Base-by-base conservation (phyloP, 176 grass and related monocot species). In the Rhipidocladum racemiflorum region DNA sequence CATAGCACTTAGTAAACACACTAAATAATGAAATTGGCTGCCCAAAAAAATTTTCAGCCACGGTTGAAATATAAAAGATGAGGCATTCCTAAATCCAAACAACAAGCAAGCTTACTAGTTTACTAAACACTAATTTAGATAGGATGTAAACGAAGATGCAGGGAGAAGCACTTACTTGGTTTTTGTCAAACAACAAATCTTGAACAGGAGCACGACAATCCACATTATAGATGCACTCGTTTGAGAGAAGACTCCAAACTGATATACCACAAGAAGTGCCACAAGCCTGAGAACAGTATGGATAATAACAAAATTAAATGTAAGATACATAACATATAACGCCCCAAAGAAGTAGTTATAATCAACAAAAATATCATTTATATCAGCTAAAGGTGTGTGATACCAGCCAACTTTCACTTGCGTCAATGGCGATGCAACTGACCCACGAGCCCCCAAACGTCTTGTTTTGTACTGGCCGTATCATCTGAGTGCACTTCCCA, bases 371-470 rank as follows among this genome's bases (percentile, higher is more conserved):
- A 46, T 17, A 76, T 51, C 25, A 71, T 64, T 30, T 42, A 48
- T 53, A 48, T 35, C 3, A 86, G 15, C 17, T 74, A 48, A 69
- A 85, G 79, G 21, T 36, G 23, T 12, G 13, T 46, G 44, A 44
- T 98, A 98, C 96, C 90, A 95, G 88, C 92, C 96, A 98, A 70
- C 88, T 95, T 91, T 95, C 96, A 69, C 90, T 98, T 42, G 86
- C 49, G 85, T 98, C 95, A 68, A 93, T 89, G 40, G 90, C 88
- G 91, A 98, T 72, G 43, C 81, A 88, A 82, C 96, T 88, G 44
- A 98, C 75, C 90, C 96, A 95, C 20, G 90, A 86, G 70, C 86
- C 73, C 70, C 83, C 77, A 63, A 81, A 89, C 65, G 76, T 81
- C 35, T 79, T 83, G 35, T 86, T 93, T 72, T 93, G 85, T 67